Conservation (phyloP, 2,329 filamentous ascomycete species). For the Triangularia setosa region DNA sequence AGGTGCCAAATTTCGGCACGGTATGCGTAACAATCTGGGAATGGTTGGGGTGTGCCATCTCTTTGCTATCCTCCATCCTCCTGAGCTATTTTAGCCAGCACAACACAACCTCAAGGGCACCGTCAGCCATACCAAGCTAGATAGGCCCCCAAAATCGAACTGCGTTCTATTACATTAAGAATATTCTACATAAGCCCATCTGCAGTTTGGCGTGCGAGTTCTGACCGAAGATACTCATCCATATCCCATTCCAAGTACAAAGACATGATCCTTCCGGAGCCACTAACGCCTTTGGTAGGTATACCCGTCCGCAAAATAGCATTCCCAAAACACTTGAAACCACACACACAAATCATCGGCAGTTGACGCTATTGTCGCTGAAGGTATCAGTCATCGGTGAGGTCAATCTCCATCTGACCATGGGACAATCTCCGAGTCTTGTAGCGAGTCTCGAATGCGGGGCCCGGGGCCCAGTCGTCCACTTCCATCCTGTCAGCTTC, state of each 20-base stretch:
- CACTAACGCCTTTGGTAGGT: not conserved
- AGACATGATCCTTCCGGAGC: not conserved
- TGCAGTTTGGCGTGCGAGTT: not conserved
- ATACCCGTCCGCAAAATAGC: not conserved
- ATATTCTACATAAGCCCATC: not conserved
- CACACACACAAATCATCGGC: not conserved
- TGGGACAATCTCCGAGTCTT: constrained; percentile 3
- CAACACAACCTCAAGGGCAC: not conserved
- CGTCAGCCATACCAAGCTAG: not conserved
- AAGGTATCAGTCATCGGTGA: constrained; percentile 6
- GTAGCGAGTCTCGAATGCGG: not conserved
- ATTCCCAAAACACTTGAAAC: not conserved
- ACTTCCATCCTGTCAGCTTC: not conserved
- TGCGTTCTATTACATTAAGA: not conserved
- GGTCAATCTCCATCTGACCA: constrained; percentile 6
- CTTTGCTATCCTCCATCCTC: not conserved
- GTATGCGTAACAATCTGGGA: not conserved
- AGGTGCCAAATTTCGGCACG: not conserved
- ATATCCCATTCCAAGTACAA: not conserved
- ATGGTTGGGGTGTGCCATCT: not conserved
- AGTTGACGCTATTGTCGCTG: not conserved
- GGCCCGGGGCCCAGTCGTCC: not conserved
- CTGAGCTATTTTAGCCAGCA: too few species aligned
- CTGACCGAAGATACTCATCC: not conserved
- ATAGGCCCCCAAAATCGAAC: not conserved